These are phyloP conservation scores for Cadophora gregata DNA, from an alignment of 2,329 filamentous ascomycete species.

Conservation along the genomic window DNA sequence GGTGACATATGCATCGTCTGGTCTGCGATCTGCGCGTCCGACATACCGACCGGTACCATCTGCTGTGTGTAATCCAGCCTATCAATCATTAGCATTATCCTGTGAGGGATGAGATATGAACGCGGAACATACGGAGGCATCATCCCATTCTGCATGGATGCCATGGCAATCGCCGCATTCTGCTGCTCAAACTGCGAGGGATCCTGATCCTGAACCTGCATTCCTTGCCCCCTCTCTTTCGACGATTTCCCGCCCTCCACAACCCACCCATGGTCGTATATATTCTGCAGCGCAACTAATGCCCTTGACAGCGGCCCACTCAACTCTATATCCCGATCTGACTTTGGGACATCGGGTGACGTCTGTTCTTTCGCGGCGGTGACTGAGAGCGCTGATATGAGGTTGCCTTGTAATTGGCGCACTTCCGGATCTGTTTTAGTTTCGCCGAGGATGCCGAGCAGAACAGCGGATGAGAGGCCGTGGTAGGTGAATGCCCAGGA, in stretches of 20 bases:
- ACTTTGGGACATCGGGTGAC: conserved; percentile 31
- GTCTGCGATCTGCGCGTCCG: conserved; percentile 56
- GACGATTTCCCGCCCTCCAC: conserved; percentile 48
- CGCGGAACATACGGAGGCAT: conserved; percentile 39
- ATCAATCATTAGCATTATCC: background rate
- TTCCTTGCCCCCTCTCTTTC: conserved; percentile 23
- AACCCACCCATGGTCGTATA: conserved; percentile 69
- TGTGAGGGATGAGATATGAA: background rate
- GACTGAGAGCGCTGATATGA: conserved; percentile 67
- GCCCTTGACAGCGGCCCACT: conserved; percentile 64
- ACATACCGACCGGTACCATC: conserved; percentile 45
- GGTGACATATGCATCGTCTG: conserved; percentile 66
- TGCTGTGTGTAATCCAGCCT: conserved; percentile 49
- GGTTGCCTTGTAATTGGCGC: conserved; percentile 65
- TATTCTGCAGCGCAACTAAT: conserved; percentile 65
- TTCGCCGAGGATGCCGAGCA: conserved; percentile 67
- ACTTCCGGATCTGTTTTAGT: conserved; percentile 69
- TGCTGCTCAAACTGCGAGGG: conserved; percentile 48
- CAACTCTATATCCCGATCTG: conserved; percentile 43
- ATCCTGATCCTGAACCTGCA: conserved; percentile 31
- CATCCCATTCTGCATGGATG: conserved; percentile 66
- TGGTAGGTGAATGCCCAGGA: conserved; percentile 74
- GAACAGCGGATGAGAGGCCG: conserved; percentile 67
- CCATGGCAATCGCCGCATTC: conserved; percentile 68
- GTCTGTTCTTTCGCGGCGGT: conserved; percentile 65